Base-by-base conservation (phyloP, 495 filamentous ascomycete species). In the Penicillium pulvis region DNA sequence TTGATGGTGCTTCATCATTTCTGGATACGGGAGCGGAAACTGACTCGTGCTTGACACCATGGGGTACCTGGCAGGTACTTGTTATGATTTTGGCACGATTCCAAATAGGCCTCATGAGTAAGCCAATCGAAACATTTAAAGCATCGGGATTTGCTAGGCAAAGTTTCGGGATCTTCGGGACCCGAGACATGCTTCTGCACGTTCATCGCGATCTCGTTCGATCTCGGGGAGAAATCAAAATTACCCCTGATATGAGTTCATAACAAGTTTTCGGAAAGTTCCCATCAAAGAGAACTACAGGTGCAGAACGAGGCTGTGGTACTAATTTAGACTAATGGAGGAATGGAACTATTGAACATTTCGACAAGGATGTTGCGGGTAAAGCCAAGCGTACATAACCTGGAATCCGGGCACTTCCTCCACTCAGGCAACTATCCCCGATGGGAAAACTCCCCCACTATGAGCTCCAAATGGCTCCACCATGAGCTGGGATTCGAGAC, bases 1-100 rank as follows among this genome's bases (percentile, higher is more conserved):
- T 23, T 70, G 11, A 53, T 55, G 3, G 64, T 70, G 35, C 55
- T 70, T 7, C 48, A 55, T 49, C 55, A 61, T 51, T 68, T 63
- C 23, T 70, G 67, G 67, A 33, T 50, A 24, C 57, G 62, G 8
- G 62, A 65, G 57, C 50, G 63, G 43, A 65, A 56, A 17, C 16
- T 30, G 9, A 39, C 55, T 24, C 59, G 24, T 11, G 14, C 16
- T 11, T 61, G 58, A 47, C 4, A 9, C 6, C 12, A 49, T 12
- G 26, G 7, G 24, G 46, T 30, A 9, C 7, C 3, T n/a, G 26
- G 12, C 14, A 8, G 26, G 26, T 16, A 49, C 46, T 31, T 49
- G 31, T 49, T 9, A 17, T 9, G 26, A 31, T 33, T 30, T 30
- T 49, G 46, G 24, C 44, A 47, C 44, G 20, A 47, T 23, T 23